These are phyloP conservation scores for Scheffersomyces lignosus DNA, from an alignment of 805 yeast species.

Conservation along the genomic window DNA sequence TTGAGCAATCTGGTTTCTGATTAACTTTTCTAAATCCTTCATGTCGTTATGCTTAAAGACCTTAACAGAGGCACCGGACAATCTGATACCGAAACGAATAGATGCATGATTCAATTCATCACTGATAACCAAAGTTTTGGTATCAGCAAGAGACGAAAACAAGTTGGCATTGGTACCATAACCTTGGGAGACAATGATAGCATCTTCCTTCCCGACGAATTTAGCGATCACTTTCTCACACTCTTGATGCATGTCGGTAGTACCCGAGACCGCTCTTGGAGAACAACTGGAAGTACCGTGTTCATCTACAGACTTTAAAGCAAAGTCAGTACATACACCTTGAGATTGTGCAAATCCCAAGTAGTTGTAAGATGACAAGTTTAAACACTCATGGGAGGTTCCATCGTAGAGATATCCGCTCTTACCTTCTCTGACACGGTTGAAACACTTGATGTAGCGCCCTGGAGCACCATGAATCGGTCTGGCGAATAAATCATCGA, in stretches of 20 bases:
- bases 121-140: conserved; percentile 85
- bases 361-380: conserved; percentile 88
- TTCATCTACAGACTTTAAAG: conserved; percentile 59
- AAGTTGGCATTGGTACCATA: conserved; percentile 92
- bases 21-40: conserved; percentile 68
- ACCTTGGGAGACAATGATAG: conserved; percentile 88
- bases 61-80: conserved; percentile 90
- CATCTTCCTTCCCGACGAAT: conserved; percentile 88
- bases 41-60: conserved; percentile 92
- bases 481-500: conserved; percentile 93
- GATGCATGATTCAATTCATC: conserved; percentile 96
- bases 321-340: conserved; percentile 84
- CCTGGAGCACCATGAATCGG: conserved; percentile 99
- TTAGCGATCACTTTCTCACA: conserved; percentile 79
- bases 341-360: conserved; percentile 95
- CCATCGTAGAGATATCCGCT: conserved; percentile 76
- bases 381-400: conserved; percentile 71
- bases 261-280: conserved; percentile 72
- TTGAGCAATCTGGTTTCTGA: conserved; percentile 83
- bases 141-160: conserved; percentile 79
- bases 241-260: conserved; percentile 67
- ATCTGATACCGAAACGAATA: conserved; percentile 89
- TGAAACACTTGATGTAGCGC: conserved; percentile 77
- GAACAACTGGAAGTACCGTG: conserved; percentile 82
- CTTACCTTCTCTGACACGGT: conserved; percentile 68